Percentiles rank a stretch among this genome's conserved stretches.
Conservation (phyloP, 345 rosid genomes). For the Isatis tinctoria region DNA sequence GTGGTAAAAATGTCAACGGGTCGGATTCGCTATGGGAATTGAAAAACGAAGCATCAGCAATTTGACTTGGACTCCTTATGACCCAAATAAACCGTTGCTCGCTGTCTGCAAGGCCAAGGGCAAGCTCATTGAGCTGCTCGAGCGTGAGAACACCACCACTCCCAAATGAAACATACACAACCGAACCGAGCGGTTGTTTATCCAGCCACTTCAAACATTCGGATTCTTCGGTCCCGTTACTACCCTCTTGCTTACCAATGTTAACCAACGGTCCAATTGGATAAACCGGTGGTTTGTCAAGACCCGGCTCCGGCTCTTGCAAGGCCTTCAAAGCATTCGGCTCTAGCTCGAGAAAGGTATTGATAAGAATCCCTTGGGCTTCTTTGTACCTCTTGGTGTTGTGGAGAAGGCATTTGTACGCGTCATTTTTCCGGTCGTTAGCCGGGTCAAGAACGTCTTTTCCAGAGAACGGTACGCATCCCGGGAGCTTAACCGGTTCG, state of each 20-base stretch:
- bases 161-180: slow-evolving; percentile 79
- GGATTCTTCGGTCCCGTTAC: neutral
- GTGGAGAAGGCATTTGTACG: slow-evolving; percentile 54
- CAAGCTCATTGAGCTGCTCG: slow-evolving; percentile 66
- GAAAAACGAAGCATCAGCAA: slow-evolving; percentile 53
- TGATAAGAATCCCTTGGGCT: slow-evolving; percentile 61
- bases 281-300: slow-evolving; percentile 53
- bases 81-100: slow-evolving; percentile 89
- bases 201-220: slow-evolving; percentile 74
- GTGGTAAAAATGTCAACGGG: slow-evolving; percentile 55
- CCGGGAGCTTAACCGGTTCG: slow-evolving; percentile 56
- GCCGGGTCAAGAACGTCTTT: slow-evolving; percentile 49
- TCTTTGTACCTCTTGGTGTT: slow-evolving; percentile 42
- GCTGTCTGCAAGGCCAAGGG: slow-evolving; percentile 71
- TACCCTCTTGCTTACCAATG: slow-evolving; percentile 20
- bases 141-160: slow-evolving; percentile 79
- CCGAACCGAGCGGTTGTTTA: slow-evolving; percentile 77
- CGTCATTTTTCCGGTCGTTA: slow-evolving; percentile 58
- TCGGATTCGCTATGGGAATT: slow-evolving; percentile 37
- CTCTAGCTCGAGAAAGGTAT: slow-evolving; percentile 57
- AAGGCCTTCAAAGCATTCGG: slow-evolving; percentile 40
- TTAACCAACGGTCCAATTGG: slow-evolving; percentile 67
- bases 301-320: slow-evolving; percentile 37
- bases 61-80: slow-evolving; percentile 53
- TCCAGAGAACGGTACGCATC: slow-evolving; percentile 52